These are phyloP conservation scores for Polyporus tsugae DNA, from an alignment of 1,284 basidiomycete species.

Conservation along the genomic window DNA sequence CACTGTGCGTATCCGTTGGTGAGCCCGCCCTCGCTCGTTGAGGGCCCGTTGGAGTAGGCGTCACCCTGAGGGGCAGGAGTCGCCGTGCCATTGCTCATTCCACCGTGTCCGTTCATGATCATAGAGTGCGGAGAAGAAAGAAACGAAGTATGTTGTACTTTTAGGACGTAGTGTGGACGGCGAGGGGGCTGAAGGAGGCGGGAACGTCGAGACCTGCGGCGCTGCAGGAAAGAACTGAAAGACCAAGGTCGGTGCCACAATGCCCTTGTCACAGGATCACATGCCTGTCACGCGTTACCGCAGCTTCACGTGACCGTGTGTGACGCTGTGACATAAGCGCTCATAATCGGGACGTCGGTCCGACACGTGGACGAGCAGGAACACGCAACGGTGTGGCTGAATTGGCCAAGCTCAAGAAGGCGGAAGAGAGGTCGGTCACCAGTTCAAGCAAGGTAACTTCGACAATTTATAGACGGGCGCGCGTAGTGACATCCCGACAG, in stretches of 20 bases:
- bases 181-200: constrained; percentile 6
- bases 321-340: neutral
- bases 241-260: constrained; percentile 7
- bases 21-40: constrained; percentile 32
- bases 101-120: constrained; percentile 44
- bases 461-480: constrained; percentile 14
- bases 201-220: constrained; percentile 9
- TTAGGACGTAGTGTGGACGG: constrained; percentile 1
- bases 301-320: neutral
- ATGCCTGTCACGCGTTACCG: neutral
- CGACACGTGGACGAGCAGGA: constrained; percentile 20
- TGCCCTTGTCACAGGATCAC: constrained; percentile 15
- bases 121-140: constrained; percentile 4
- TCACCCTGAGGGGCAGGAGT: constrained; percentile 32
- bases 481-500: neutral
- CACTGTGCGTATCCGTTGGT: constrained; percentile 42
- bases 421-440: constrained; percentile 8
- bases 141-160: neutral
- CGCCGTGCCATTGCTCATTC: constrained; percentile 42
- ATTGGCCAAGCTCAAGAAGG: constrained; percentile 5
- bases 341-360: constrained; percentile 6
- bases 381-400: neutral
- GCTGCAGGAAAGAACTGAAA: constrained; percentile 7
- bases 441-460: constrained; percentile 1
- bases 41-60: constrained; percentile 36